Evolutionary conservation across 768 basidiomycete genomes (phyloP).

Genomic region (Xerocomellus dryophilus): DNA sequence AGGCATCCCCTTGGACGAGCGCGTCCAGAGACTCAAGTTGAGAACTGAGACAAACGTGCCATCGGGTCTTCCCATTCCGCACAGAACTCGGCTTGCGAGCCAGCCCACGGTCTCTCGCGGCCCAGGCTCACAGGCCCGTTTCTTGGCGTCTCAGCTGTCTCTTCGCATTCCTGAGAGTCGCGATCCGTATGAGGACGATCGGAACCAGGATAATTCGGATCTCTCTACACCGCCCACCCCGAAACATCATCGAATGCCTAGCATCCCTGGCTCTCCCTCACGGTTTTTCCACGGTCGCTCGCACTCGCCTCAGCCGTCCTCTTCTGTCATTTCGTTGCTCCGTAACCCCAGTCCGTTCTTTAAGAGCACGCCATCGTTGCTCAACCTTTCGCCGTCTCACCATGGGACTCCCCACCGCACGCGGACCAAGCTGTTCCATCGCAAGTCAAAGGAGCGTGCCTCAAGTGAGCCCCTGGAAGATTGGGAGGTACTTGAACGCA

Average conservation of each 20-base stretch:
- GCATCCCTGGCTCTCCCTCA: constrained; percentile 31
- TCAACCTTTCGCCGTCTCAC: constrained; percentile 31
- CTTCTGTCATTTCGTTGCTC: constrained; percentile 34
- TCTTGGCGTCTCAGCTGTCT: constrained; percentile 33
- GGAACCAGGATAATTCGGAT: constrained; percentile 31
- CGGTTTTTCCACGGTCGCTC: constrained; percentile 31
- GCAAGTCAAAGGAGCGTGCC: constrained; percentile 35
- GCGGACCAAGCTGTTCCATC: constrained; percentile 33
- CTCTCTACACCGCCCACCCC: constrained; percentile 32
- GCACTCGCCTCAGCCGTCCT: constrained; percentile 33
- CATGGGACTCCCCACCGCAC: constrained; percentile 30
- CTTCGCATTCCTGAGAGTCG: constrained; percentile 33
- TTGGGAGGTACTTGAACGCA: constrained; percentile 33
- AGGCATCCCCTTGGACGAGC: constrained; percentile 42
- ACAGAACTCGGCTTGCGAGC: constrained; percentile 31
- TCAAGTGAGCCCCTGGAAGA: constrained; percentile 34
- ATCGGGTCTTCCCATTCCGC: constrained; percentile 17
- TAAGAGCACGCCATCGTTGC: constrained; percentile 33
- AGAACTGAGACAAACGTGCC: constrained; percentile 32
- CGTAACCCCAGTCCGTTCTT: constrained; percentile 36
- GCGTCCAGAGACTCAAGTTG: constrained; percentile 35
- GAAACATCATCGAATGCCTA: constrained; percentile 31
- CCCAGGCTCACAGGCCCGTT: constrained; percentile 30
- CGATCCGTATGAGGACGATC: constrained; percentile 33
- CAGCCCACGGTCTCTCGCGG: constrained; percentile 27